Base-by-base conservation (phyloP, 805 yeast species). In the Metschnikowia kunwiensis region DNA sequence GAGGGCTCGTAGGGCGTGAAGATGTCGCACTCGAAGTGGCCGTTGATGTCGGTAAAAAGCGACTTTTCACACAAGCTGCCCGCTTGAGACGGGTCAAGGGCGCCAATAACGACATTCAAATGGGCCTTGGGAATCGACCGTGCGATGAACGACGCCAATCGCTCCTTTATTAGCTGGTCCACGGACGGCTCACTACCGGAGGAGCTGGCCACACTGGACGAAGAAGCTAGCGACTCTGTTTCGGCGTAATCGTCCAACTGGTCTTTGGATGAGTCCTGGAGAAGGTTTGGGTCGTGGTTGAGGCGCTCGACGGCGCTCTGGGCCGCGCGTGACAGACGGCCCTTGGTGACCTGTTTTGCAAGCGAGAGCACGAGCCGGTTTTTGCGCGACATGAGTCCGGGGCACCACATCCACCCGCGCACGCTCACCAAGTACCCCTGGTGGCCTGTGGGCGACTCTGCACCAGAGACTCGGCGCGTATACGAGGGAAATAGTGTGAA, bases 61-160 rank as follows among this genome's bases (percentile, higher is more conserved):
- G 51, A 58, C 42, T 30, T 53, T 40, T 46, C 53, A 20, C 34
- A 53, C 17, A 64, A 54, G 1, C 58, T 53, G 8, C 56, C 55
- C 1, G 60, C 45, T 15, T 15, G 10, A 5, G 13, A 13, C 3
- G 58, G 51, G 7, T 61, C 63, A 3, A 66, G 65, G 0, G 86
- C 71, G 4, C 83, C 82, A 7, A 86, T 58, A 1, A 73, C 71
- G 11, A 87, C 61, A 0, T 63, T 60, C 5, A 84, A 42, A 17
- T 74, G 75, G 0, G 82, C 70, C 36, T 68, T 68, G 1, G 86
- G 74, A 8, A 88, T 66, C 4, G 82, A 74, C 33, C 82, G 70
- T 1, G 88, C 80, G 33, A 87, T 70, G 42, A 89, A 83, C 3
- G 81, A 80, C 8, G 79, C 70, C 39, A 88, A 65, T 42, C 97